A percentile compares a stretch with the other conserved stretches of the same genome.
Conservation (phyloP, 2,329 filamentous ascomycete species). For the Colletotrichum sublineola region DNA sequence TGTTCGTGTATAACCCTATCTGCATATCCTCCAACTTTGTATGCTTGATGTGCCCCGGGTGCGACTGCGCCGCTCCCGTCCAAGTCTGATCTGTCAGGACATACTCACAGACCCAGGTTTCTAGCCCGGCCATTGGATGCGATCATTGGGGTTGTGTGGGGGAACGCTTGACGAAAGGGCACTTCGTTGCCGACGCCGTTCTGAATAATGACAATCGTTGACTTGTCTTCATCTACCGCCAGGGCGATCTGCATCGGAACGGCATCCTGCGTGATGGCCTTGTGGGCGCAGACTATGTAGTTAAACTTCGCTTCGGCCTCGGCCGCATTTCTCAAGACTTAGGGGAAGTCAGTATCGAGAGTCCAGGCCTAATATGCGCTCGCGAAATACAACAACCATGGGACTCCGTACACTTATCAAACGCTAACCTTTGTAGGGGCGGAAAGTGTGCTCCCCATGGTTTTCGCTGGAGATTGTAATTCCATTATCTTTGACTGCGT, state of each 20-base stretch:
- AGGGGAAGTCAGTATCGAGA: constrained; percentile 23
- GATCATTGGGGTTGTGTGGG: constrained; percentile 53
- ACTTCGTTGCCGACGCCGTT: constrained; percentile 73
- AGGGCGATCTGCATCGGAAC: constrained; percentile 52
- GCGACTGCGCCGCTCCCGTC: constrained; percentile 65
- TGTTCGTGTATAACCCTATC: constrained; percentile 64
- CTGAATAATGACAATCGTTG: constrained; percentile 70
- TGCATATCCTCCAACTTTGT: constrained; percentile 67
- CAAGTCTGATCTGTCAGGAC: constrained; percentile 54
- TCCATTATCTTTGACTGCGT: constrained; percentile 64
- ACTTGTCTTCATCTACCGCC: constrained; percentile 55
- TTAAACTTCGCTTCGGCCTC: constrained; percentile 64
- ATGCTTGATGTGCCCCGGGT: constrained; percentile 64
- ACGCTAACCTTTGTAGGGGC: constrained; percentile 56
- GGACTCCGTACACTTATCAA: neutral
- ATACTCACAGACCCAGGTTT: neutral
- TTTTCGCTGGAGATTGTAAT: constrained; percentile 67
- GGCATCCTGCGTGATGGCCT: constrained; percentile 60
- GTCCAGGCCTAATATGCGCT: too few species aligned
- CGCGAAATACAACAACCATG: too few species aligned
- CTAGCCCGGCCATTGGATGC: neutral
- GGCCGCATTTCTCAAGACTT: constrained; percentile 61
- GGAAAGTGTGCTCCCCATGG: constrained; percentile 67
- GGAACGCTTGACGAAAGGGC: constrained; percentile 63
- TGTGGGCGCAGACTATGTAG: constrained; percentile 69